These are phyloP conservation scores for Panaeolus cyanescens DNA, from an alignment of 768 basidiomycete genomes.

Conservation along the genomic window DNA sequence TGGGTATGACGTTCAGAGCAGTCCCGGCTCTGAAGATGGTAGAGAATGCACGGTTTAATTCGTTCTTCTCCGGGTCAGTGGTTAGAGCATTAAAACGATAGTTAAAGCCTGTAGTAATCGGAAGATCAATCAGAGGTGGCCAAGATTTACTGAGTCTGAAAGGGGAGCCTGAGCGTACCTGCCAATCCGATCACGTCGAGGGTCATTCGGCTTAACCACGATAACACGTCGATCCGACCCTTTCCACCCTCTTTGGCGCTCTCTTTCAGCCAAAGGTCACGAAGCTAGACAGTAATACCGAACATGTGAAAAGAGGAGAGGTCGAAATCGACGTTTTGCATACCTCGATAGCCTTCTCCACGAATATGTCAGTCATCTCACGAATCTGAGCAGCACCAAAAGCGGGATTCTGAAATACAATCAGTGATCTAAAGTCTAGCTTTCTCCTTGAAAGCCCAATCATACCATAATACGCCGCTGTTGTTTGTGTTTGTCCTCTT, in stretches of 20 bases:
- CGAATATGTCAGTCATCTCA: conserved; percentile 56
- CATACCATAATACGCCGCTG: conserved; percentile 29
- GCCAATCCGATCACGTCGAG: conserved; percentile 78
- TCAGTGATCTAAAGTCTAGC: neutral
- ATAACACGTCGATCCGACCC: conserved; percentile 55
- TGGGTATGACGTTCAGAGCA: conserved; percentile 31
- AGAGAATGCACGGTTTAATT: conserved; percentile 55
- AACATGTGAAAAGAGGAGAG: neutral
- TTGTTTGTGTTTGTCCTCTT: conserved; percentile 47
- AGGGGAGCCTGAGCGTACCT: conserved; percentile 49
- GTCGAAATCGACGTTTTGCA: neutral
- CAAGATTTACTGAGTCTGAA: neutral
- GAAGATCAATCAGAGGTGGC: conserved; percentile 13
- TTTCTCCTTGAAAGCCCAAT: neutral
- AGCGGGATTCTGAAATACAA: conserved; percentile 56
- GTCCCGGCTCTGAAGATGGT: conserved; percentile 48
- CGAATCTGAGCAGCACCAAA: conserved; percentile 64
- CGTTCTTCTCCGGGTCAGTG: conserved; percentile 36
- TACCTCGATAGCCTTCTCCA: conserved; percentile 56
- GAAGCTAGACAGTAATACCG: conserved; percentile 39
- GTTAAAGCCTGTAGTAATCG: conserved; percentile 29
- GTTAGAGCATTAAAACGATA: conserved; percentile 35
- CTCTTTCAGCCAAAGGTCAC: conserved; percentile 46
- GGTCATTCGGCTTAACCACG: conserved; percentile 68
- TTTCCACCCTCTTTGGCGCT: conserved; percentile 26